Evolutionary conservation across 768 basidiomycete genomes (phyloP), one percentile per base, ranked within the genome.

Genomic region (Botryobasidium botryosum): DNA sequence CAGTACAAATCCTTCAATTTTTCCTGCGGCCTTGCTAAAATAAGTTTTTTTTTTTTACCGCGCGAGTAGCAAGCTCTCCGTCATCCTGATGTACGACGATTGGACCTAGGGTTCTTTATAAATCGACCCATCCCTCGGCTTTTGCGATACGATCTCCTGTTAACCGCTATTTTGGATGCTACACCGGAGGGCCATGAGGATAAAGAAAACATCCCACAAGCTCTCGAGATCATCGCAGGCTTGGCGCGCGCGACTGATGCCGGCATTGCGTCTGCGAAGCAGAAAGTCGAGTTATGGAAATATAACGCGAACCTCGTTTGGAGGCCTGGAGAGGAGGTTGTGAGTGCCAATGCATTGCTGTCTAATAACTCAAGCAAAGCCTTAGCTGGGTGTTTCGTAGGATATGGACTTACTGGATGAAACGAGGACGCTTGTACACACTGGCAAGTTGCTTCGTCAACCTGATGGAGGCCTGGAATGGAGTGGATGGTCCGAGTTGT

Each of bases 71-170:
- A n/a, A 15, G 28, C 36, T 21, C 17, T 39, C 8, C 74, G 79
- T 26, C 77, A 85, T 52, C 72, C 78, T 0, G 79, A 81, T 47
- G 74, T 87, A 1, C 77, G 82, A 54, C 75, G 79, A 40, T 68
- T 86, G 17, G 88, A 90, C 57, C 81, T 99, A 74, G 88, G 91
- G 58, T 79, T 70, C 53, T 99, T 96, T 62, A 81, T 91, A 56
- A 78, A 85, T 53, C 77, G 88, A 29, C 87, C 91, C 2, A 90
- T 92, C 51, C 84, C 86, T 48, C 77, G 92, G 35, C 63, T 92
- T 28, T 66, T 90, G 33, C 81, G 91, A 39, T 96, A 96, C 57
- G 79, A 84, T 51, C 68, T 96, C 1, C 67, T 97, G 15, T 62
- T 97, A 49, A 80, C 79, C 51, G 69, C 72, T 26, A 81, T 97